Evolutionary conservation across 2,329 filamentous ascomycete species (phyloP), one percentile per base, ranked within the genome.

Genomic region (Pseudogymnoascus sp.): DNA sequence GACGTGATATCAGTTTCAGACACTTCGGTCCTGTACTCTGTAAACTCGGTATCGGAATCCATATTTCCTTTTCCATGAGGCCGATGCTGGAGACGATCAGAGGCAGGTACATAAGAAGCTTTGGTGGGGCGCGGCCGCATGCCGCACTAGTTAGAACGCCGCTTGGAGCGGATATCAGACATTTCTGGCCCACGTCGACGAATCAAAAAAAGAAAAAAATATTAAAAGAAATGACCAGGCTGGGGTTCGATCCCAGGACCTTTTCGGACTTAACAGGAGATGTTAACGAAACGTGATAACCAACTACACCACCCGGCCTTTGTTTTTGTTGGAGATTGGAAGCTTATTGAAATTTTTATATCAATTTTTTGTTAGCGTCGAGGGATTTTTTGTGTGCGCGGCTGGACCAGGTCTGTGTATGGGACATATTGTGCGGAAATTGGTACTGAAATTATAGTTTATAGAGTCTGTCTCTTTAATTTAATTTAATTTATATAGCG

Each of bases 241-340:
- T 53, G 46, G 46, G 46, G 46, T 53, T 53, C 46, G 46, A 53
- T 53, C 46, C 46, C 46, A 53, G 43, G 43, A 50, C 43, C 43
- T 50, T 50, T 50, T 50, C 43, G 43, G 43, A 6, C 24, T 50
- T 50, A 50, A 50, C 43, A 24, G 28, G 28, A 50, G 43, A 50
- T 50, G 19, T 19, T 19, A 19, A 19, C 19, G 19, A 19, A 19
- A 19, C 19, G 19, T 19, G 19, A 19, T 19, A 50, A 50, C 43
- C 46, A 53, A 53, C 46, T 53, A 53, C 46, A 53, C 46, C 46
- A 53, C 46, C 46, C 46, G 50, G n/a, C 26, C n/a, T 12, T 5
- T 56, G 26, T 33, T 56, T 53, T 56, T 56, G 28, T 11, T 56
- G 50, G 10, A 6, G 7, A 8, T 2, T 2, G 8, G n/a, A 56